Conservation (phyloP, 2,329 filamentous ascomycete species). For the Rosellinia necatrix region DNA sequence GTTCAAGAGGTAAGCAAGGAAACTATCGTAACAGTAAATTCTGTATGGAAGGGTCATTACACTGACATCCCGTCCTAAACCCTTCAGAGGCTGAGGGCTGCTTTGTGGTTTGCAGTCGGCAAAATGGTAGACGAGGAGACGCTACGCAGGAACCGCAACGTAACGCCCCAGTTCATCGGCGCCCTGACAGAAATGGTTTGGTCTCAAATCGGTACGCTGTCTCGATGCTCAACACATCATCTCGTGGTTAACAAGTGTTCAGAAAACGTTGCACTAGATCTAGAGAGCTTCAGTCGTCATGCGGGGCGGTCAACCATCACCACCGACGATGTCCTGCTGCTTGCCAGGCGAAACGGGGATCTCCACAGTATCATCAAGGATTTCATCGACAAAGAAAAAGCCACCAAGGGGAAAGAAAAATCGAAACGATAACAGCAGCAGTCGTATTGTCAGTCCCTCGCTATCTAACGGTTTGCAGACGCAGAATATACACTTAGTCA, state of each 20-base stretch:
- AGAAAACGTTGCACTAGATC: constrained; percentile 62
- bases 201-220: constrained; percentile 69
- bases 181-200: constrained; percentile 75
- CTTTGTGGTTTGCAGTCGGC: constrained; percentile 82
- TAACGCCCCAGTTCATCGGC: constrained; percentile 89
- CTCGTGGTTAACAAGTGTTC: constrained; percentile 16
- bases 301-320: constrained; percentile 80
- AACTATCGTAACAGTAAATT: not conserved
- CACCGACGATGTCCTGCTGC: constrained; percentile 84
- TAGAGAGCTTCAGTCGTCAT: constrained; percentile 69
- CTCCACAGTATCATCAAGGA: constrained; percentile 75
- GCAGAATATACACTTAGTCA: no score
- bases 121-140: constrained; percentile 89
- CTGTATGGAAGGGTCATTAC: not conserved
- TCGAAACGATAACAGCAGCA: constrained; percentile 38
- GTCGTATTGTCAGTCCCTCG: no score
- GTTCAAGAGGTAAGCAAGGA: constrained; percentile 36
- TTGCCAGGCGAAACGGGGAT: constrained; percentile 85
- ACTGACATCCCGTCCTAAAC: not conserved
- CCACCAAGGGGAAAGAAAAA: constrained; percentile 39
- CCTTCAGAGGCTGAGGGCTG: constrained; percentile 75
- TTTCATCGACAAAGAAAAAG: constrained; percentile 66
- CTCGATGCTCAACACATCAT: not conserved
- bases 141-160: constrained; percentile 74
- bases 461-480: no score